These are phyloP conservation scores for Micromonas commoda DNA, from an alignment of 139 green algal species.

Conservation along the genomic window DNA sequence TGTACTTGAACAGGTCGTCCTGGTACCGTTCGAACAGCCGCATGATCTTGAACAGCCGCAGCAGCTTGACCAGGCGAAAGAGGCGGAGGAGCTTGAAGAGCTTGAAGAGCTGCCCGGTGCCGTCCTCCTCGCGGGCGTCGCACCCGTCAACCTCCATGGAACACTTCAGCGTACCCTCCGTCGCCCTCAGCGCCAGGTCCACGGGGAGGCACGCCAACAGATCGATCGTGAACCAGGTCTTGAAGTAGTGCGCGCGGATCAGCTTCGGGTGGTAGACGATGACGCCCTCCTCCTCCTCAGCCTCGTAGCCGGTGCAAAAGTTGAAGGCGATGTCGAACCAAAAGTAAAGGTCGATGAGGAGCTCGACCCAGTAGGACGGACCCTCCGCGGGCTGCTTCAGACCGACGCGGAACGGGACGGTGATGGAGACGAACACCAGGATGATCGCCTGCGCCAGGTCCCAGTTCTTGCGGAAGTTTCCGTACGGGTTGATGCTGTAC, in stretches of 20 bases:
- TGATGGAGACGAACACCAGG: neutral
- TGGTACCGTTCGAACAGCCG: constrained; percentile 24
- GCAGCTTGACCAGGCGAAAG: constrained; percentile 19
- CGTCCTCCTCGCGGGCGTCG: neutral
- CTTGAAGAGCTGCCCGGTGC: neutral
- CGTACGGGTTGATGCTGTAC: neutral
- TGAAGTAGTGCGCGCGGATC: neutral
- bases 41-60: constrained; percentile 11
- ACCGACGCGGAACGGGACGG: neutral
- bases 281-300: neutral
- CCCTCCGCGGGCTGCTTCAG: neutral
- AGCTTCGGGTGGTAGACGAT: neutral
- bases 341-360: constrained; percentile 29
- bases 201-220: constrained; percentile 10
- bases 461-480: neutral
- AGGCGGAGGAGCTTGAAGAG: constrained; percentile 19
- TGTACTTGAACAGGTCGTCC: constrained; percentile 24
- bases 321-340: constrained; percentile 23
- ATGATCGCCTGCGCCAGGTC: neutral
- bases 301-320: constrained; percentile 24
- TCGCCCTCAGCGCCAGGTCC: neutral
- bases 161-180: constrained; percentile 5
- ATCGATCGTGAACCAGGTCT: constrained; percentile 18
- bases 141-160: neutral
- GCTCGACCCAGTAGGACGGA: neutral